Conservation (phyloP, 768 basidiomycete species). For the Boletus coccyginus region DNA sequence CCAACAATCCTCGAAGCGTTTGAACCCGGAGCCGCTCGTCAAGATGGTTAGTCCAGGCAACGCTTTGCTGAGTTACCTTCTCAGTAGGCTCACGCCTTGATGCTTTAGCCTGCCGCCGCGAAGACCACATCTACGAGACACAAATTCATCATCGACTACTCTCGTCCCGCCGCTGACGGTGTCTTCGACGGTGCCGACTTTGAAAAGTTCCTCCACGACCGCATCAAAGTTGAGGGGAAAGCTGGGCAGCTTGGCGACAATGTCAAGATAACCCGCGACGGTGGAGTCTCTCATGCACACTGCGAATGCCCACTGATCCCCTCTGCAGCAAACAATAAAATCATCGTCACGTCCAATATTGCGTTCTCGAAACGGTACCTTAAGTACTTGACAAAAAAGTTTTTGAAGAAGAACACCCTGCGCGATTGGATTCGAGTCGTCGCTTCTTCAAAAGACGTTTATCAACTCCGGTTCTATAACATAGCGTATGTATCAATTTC, state of each 20-base stretch:
- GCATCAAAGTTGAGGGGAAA: constrained; percentile 92
- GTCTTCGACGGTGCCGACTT: constrained; percentile 63
- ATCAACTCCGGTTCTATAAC: constrained; percentile 94
- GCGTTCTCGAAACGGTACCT: constrained; percentile 96
- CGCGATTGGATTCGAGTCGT: constrained; percentile 99
- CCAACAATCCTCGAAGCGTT: not conserved
- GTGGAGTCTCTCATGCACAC: constrained; percentile 39
- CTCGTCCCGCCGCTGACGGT: constrained; percentile 68
- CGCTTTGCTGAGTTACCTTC: constrained; percentile 89
- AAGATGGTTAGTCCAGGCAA: constrained; percentile 74
- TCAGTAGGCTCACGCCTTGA: constrained; percentile 80
- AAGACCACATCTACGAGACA: constrained; percentile 58
- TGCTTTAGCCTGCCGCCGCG: constrained; percentile 51
- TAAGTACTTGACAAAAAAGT: constrained; percentile 99
- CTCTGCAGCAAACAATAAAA: constrained; percentile 65
- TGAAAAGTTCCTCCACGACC: constrained; percentile 91
- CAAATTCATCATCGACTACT: constrained; percentile 86
- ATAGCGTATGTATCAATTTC: constrained; percentile 59
- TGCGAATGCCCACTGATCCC: constrained; percentile 1
- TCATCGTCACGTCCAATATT: constrained; percentile 82
- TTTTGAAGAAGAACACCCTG: constrained; percentile 95
- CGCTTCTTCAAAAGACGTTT: constrained; percentile 88
- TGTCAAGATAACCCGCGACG: constrained; percentile 84
- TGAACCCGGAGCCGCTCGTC: constrained; percentile 19
- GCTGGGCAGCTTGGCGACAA: constrained; percentile 88